These are phyloP conservation scores for Leccinum aurantiacum DNA, from an alignment of 768 basidiomycete genomes.

Conservation along the genomic window DNA sequence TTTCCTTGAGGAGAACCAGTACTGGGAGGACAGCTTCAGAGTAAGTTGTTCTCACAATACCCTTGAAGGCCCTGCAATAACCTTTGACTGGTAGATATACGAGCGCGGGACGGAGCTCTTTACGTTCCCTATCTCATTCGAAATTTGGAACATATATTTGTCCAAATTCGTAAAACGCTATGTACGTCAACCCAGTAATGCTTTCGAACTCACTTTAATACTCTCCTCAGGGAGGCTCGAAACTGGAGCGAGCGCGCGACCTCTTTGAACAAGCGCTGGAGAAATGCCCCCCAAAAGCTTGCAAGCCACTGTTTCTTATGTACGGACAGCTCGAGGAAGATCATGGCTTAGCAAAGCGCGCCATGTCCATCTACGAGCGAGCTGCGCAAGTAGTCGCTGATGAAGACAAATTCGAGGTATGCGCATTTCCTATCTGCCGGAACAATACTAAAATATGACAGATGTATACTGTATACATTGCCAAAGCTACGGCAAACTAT, in stretches of 20 bases:
- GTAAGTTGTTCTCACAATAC: constrained; percentile 47
- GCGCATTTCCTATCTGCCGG: constrained; percentile 16
- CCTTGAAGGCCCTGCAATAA: constrained; percentile 5
- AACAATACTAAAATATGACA: constrained; percentile 32
- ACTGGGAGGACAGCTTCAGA: constrained; percentile 99
- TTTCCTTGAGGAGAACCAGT: constrained; percentile 96
- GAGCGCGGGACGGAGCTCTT: constrained; percentile 97
- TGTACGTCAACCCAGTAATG: constrained; percentile 48
- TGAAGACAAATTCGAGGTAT: constrained; percentile 92
- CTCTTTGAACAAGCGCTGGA: constrained; percentile 97
- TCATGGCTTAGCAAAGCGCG: constrained; percentile 89
- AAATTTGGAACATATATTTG: constrained; percentile 98
- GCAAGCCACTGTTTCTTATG: constrained; percentile 94
- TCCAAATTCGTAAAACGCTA: constrained; percentile 97
- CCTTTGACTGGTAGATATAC: constrained; percentile 60
- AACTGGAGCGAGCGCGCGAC: constrained; percentile 94
- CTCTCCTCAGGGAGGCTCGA: constrained; percentile 73
- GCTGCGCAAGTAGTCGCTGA: constrained; percentile 84
- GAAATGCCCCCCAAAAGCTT: constrained; percentile 92
- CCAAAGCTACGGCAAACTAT: constrained; percentile 94
- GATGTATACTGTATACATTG: constrained; percentile 98
- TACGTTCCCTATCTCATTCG: constrained; percentile 97
- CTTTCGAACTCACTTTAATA: constrained; percentile 3
- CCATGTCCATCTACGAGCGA: constrained; percentile 94
- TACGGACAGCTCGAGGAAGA: constrained; percentile 97